These are phyloP conservation scores for Apium graveolens DNA, from an alignment of 129 eudicot genomes.

Conservation along the genomic window DNA sequence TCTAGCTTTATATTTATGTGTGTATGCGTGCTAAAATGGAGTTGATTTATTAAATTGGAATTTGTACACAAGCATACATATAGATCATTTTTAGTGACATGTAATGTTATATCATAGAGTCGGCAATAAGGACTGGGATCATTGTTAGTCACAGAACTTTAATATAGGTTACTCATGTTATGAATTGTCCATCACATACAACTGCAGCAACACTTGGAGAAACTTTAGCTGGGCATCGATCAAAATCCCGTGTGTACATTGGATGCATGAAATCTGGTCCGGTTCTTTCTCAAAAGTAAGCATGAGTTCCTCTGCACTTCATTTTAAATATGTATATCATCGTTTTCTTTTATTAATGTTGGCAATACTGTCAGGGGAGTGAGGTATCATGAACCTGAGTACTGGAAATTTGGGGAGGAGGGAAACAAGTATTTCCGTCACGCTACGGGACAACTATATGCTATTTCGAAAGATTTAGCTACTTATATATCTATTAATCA, in stretches of 20 bases:
- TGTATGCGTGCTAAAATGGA: background rate
- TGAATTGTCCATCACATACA: constrained; percentile 6
- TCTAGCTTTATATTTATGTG: background rate
- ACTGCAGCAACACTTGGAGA: constrained; percentile 73
- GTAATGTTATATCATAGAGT: background rate
- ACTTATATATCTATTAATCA: constrained; percentile 68
- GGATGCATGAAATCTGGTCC: constrained; percentile 99
- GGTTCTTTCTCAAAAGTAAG: constrained; percentile 79
- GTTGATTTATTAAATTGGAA: background rate
- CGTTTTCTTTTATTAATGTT: constrained; percentile 7
- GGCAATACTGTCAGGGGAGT: constrained; percentile 57
- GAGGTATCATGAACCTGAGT: constrained; percentile 88
- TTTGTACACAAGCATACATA: background rate
- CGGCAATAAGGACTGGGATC: background rate
- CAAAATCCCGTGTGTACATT: constrained; percentile 65
- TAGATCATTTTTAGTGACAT: background rate
- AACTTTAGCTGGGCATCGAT: constrained; percentile 52
- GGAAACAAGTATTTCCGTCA: constrained; percentile 92
- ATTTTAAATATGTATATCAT: background rate
- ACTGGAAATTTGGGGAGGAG: constrained; percentile 86
- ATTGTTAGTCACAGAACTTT: background rate
- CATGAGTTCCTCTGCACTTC: background rate
- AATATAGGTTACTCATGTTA: background rate
- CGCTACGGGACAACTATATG: constrained; percentile 88
- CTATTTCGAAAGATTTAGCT: constrained; percentile 82